Conservation (phyloP, 2,329 filamentous ascomycete species). For the Diaporthe sp. region DNA sequence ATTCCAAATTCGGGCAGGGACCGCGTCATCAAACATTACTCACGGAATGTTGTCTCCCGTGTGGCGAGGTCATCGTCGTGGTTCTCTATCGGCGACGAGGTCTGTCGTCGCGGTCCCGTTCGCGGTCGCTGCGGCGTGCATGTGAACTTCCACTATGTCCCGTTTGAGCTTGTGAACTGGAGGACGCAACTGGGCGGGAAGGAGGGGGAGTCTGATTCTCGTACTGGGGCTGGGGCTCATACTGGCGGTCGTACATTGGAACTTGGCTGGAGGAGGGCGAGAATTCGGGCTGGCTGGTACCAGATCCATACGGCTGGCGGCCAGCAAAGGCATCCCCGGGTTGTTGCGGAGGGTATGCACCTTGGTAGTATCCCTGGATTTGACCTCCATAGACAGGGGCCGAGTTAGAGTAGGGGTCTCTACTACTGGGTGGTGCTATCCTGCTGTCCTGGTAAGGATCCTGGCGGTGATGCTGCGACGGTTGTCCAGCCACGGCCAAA, state of each 20-base stretch:
- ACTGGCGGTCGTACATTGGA: conserved; percentile 41
- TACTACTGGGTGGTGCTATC: conserved; percentile 28
- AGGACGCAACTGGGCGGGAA: conserved; percentile 37
- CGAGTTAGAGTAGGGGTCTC: conserved; percentile 10
- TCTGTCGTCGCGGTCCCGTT: conserved; percentile 36
- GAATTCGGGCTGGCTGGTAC: conserved; percentile 42
- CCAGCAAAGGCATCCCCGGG: conserved; percentile 68
- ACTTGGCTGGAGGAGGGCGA: conserved; percentile 37
- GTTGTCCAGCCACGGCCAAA: not conserved
- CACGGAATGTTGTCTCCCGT: conserved; percentile 35
- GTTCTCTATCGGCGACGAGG: conserved; percentile 44
- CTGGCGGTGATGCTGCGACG: conserved; percentile 2
- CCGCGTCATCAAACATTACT: conserved; percentile 37
- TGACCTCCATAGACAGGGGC: conserved; percentile 9
- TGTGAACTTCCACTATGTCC: conserved; percentile 41
- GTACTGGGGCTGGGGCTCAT: conserved; percentile 40
- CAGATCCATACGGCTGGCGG: conserved; percentile 66
- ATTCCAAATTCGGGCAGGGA: conserved; percentile 37
- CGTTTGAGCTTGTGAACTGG: conserved; percentile 42
- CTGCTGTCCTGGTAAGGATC: conserved; percentile 36
- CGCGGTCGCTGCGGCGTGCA: conserved; percentile 39
- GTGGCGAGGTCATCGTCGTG: conserved; percentile 40
- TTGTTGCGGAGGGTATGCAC: conserved; percentile 59
- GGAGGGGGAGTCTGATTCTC: conserved; percentile 38
- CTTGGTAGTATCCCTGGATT: conserved; percentile 46